Percentiles rank a stretch among this genome's conserved stretches.
These are phyloP conservation scores for Sarcodon sp. DNA, from an alignment of 768 basidiomycete species.

Conservation along the genomic window DNA sequence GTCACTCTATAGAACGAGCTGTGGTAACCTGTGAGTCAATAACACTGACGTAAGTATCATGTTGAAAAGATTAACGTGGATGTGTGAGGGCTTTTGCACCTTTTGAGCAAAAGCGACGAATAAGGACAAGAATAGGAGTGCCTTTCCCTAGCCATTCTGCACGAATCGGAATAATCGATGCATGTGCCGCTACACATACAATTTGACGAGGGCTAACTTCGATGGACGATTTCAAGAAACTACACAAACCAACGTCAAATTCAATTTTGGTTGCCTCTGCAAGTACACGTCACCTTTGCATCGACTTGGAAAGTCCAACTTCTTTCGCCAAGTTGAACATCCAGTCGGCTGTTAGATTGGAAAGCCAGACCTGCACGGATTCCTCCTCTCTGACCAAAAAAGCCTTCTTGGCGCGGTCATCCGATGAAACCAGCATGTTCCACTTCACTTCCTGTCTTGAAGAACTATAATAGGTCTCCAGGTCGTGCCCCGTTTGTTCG, in stretches of 20 bases:
- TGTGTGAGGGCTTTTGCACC: background rate
- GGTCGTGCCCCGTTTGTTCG: background rate
- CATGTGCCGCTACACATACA: background rate
- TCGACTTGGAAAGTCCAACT: background rate
- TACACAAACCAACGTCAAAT: background rate
- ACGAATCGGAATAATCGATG: background rate
- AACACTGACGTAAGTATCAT: background rate
- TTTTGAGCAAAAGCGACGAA: background rate
- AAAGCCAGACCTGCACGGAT: background rate
- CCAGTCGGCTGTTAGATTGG: background rate
- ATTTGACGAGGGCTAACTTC: background rate
- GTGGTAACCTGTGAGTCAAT: background rate
- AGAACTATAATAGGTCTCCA: background rate
- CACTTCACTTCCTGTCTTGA: background rate
- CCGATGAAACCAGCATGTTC: background rate
- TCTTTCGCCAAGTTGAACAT: background rate
- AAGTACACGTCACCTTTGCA: background rate
- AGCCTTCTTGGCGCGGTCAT: background rate
- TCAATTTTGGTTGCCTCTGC: too few relatives aligned
- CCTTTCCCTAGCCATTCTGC: background rate
- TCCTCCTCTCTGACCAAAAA: background rate
- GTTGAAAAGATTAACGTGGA: background rate
- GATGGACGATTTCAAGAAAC: background rate
- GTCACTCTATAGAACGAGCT: background rate
- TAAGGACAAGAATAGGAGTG: background rate